Conservation (phyloP, 2,329 filamentous ascomycete species). For the Colletotrichum kahawae region DNA sequence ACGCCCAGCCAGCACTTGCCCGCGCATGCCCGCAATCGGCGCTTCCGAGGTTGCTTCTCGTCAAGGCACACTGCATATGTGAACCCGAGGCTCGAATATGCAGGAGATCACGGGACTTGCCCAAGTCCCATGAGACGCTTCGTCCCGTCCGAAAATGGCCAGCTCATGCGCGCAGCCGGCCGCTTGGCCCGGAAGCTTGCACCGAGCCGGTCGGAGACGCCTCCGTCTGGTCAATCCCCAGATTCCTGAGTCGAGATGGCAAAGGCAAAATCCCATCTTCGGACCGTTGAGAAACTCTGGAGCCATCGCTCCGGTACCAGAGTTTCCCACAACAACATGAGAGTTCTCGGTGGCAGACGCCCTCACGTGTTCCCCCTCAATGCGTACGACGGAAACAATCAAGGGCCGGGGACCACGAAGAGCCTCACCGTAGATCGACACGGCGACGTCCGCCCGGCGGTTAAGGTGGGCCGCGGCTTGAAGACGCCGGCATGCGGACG, state of each 20-base stretch:
- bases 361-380: neutral
- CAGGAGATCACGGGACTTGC: neutral
- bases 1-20: neutral
- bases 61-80: neutral
- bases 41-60: neutral
- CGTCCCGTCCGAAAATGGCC: neutral
- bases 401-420: neutral
- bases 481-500: conserved; percentile 1
- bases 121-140: neutral
- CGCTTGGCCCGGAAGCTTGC: neutral
- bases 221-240: neutral
- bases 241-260: neutral
- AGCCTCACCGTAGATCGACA: conserved; percentile 6
- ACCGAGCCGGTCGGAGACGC: neutral
- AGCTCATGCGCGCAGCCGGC: neutral
- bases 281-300: conserved; percentile 10
- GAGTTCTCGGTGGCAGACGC: neutral
- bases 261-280: conserved; percentile 1
- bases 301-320: neutral
- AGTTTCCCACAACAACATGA: neutral
- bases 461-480: neutral
- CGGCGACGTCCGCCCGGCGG: conserved; percentile 4
- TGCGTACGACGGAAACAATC: neutral
- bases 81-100: neutral
- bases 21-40: neutral